phyloP scores from a whole-genome alignment of 768 basidiomycete genomes.

The Pleurotus djamor region DNA sequence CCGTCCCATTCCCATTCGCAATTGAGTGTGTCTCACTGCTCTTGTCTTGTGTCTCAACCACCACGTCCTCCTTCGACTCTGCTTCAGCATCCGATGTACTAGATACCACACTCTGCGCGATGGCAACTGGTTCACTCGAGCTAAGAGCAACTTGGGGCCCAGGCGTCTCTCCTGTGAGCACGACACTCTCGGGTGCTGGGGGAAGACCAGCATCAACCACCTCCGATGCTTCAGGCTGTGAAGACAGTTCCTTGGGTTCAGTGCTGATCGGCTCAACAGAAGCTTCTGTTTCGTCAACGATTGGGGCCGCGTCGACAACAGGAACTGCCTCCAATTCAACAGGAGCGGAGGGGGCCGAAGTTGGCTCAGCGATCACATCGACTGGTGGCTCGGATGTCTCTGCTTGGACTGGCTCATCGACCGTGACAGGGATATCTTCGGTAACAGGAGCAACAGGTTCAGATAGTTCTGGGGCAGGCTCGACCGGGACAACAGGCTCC shows the following conservation, averaged over 20 bases:
- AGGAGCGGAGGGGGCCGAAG: not conserved
- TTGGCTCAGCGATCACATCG: not conserved
- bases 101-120: not conserved
- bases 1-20: not conserved
- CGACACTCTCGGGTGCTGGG: conserved; percentile 10
- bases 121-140: conserved; percentile 1
- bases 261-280: conserved; percentile 12
- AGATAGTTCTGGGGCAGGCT: not conserved
- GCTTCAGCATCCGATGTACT: not conserved
- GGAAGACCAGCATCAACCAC: not conserved
- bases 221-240: not conserved
- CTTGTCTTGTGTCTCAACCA: not conserved
- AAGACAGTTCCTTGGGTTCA: not conserved
- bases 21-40: not conserved
- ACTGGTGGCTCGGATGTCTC: not conserved
- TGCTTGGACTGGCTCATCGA: not conserved
- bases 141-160: conserved; percentile 15
- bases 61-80: not conserved
- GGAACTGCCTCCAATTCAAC: conserved; percentile 14
- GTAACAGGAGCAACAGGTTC: not conserved
- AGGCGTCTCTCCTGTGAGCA: conserved; percentile 15
- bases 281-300: conserved; percentile 8
- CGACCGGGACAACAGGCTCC: not conserved
- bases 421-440: not conserved
- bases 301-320: conserved; percentile 14